Conservation (phyloP, 2,329 filamentous ascomycete genomes). For the Diplodia scrobiculata region DNA sequence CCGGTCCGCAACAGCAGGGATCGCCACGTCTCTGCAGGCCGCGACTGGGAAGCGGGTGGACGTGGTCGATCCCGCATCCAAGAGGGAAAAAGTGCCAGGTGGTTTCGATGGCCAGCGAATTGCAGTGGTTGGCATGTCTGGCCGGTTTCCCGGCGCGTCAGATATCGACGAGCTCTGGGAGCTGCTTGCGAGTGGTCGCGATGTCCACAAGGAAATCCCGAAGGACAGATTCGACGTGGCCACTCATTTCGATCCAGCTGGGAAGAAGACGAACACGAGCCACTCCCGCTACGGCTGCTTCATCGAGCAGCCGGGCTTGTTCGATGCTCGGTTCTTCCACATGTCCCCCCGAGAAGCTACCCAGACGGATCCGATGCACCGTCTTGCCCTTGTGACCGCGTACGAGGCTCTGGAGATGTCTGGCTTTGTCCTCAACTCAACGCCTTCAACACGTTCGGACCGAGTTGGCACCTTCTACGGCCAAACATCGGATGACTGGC, state of each 20-base stretch:
- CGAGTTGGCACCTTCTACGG: constrained; percentile 41
- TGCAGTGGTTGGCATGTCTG: constrained; percentile 36
- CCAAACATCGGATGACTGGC: constrained; percentile 39
- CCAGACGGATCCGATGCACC: constrained; percentile 33
- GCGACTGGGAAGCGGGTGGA: too few species aligned
- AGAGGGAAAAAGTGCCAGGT: too few species aligned
- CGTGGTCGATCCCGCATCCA: too few species aligned
- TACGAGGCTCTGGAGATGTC: constrained; percentile 35
- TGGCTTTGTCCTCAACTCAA: constrained; percentile 35
- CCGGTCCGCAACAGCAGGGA: too few species aligned
- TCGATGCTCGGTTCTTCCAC: constrained; percentile 34
- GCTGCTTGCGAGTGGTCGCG: constrained; percentile 40
- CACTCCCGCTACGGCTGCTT: constrained; percentile 36
- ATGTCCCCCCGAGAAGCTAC: constrained; percentile 35
- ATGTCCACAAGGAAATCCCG: constrained; percentile 39
- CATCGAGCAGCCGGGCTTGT: constrained; percentile 34
- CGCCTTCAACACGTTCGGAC: constrained; percentile 34
- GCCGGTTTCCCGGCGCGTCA: constrained; percentile 35
- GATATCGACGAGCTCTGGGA: constrained; percentile 44
- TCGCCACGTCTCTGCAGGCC: too few species aligned
- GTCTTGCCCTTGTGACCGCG: constrained; percentile 31
- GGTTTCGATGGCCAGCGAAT: too few species aligned
- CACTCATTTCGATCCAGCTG: constrained; percentile 34
- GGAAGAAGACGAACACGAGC: constrained; percentile 32
- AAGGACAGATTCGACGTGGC: constrained; percentile 34